These are phyloP conservation scores for Corchorus olitorius DNA, from an alignment of 345 rosid genomes.

Conservation along the genomic window DNA sequence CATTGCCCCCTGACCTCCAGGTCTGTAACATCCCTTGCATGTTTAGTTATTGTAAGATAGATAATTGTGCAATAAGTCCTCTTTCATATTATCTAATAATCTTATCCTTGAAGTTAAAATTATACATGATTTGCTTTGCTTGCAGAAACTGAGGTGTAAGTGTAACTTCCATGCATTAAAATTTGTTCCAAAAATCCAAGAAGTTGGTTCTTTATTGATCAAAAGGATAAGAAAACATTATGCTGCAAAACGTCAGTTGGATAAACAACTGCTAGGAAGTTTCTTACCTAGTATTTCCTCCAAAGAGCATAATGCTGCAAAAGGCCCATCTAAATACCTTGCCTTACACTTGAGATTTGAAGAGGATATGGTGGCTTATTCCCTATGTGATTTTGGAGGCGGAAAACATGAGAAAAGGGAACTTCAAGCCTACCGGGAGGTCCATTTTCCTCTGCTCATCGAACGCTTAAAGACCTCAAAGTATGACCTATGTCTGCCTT, in stretches of 20 bases:
- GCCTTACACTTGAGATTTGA: constrained; percentile 93
- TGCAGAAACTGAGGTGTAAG: constrained; percentile 84
- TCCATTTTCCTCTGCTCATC: constrained; percentile 79
- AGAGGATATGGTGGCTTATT: constrained; percentile 96
- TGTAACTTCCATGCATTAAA: constrained; percentile 91
- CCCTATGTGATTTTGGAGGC: constrained; percentile 87
- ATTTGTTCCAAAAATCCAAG: constrained; percentile 73
- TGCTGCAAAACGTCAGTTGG: constrained; percentile 43
- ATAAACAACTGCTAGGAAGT: constrained; percentile 69
- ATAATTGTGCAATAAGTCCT: not conserved
- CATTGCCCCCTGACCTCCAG: constrained; percentile 75
- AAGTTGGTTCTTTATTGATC: constrained; percentile 61
- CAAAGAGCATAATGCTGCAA: constrained; percentile 28
- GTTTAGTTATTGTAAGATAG: not conserved
- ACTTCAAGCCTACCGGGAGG: constrained; percentile 76
- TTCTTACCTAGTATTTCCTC: constrained; percentile 36
- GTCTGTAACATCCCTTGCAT: constrained; percentile 33
- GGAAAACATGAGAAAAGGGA: constrained; percentile 68
- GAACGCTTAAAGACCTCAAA: constrained; percentile 59
- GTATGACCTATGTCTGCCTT: constrained; percentile 38
- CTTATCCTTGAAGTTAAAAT: not conserved
- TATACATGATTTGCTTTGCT: not conserved
- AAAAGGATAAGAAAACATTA: constrained; percentile 67
- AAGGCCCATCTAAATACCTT: constrained; percentile 54
- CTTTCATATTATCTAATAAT: not conserved